Evolutionary conservation across 805 yeast genomes (phyloP).

Genomic region (Kluyveromyces dobzhanskii): DNA sequence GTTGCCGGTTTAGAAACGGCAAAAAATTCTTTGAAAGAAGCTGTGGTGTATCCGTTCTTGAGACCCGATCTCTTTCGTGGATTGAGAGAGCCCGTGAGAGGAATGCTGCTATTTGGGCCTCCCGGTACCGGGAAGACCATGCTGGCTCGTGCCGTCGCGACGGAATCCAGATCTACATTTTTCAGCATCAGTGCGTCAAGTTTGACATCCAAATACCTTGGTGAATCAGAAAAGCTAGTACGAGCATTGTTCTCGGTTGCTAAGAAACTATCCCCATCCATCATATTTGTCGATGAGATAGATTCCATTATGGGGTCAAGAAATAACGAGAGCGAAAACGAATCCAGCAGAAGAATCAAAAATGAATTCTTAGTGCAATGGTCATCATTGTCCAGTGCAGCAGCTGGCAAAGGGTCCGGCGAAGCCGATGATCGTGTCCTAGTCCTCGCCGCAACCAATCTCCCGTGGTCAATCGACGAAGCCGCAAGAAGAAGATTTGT

Average conservation of each 20-base stretch:
- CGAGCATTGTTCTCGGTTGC: conserved; percentile 83
- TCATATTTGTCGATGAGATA: conserved; percentile 92
- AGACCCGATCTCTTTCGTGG: conserved; percentile 92
- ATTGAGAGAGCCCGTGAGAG: conserved; percentile 89
- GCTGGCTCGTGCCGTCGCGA: conserved; percentile 96
- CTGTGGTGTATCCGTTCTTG: conserved; percentile 92
- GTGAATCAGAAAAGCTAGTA: conserved; percentile 91
- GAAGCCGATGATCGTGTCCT: conserved; percentile 51
- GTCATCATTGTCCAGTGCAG: conserved; percentile 87
- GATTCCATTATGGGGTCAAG: conserved; percentile 83
- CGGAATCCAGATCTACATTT: conserved; percentile 90
- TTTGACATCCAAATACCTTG: conserved; percentile 66
- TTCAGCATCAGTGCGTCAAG: conserved; percentile 90
- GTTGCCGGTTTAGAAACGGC: conserved; percentile 89
- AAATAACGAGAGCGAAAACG: conserved; percentile 65
- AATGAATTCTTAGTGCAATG: conserved; percentile 93
- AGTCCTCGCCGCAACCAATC: conserved; percentile 87
- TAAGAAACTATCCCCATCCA: conserved; percentile 80
- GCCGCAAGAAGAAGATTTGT: conserved; percentile 93
- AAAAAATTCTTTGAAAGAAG: conserved; percentile 80
- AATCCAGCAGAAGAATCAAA: conserved; percentile 83
- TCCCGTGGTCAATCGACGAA: conserved; percentile 97
- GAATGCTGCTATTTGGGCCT: conserved; percentile 94
- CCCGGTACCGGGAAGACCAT: conserved; percentile 98
- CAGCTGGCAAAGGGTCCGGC: conserved; percentile 51